Evolutionary conservation across 2,329 filamentous ascomycete genomes (phyloP).

Genomic region (Aspergillus novofumigatus): DNA sequence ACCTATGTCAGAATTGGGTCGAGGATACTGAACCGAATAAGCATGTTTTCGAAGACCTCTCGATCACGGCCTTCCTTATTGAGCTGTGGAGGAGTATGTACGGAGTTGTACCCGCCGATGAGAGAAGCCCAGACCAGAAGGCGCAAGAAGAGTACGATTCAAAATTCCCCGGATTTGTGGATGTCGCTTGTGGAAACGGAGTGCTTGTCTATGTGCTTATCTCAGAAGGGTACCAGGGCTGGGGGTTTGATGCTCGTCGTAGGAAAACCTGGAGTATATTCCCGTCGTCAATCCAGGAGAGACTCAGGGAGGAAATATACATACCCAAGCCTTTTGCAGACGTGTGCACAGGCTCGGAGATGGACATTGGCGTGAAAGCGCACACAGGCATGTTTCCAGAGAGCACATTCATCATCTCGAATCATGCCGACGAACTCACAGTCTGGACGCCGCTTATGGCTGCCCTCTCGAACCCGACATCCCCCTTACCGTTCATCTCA

Average conservation of each 20-base stretch:
- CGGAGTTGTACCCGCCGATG: slow-evolving; percentile 23
- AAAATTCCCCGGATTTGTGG: slow-evolving; percentile 81
- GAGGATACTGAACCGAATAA: slow-evolving; percentile 85
- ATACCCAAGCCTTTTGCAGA: slow-evolving; percentile 52
- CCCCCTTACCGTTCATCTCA: slow-evolving; percentile 75
- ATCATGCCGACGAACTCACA: slow-evolving; percentile 94
- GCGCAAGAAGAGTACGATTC: slow-evolving; percentile 20
- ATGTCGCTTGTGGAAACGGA: slow-evolving; percentile 94
- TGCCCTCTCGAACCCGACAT: slow-evolving; percentile 50
- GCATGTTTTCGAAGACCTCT: slow-evolving; percentile 91
- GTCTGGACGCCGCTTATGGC: slow-evolving; percentile 92
- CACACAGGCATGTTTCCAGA: slow-evolving; percentile 61
- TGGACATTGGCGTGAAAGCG: slow-evolving; percentile 15
- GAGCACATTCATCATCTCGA: slow-evolving; percentile 89
- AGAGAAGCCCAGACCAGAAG: slow-evolving; percentile 6
- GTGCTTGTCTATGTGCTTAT: slow-evolving; percentile 79
- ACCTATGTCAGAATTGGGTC: slow-evolving; percentile 70
- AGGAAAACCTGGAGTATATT: slow-evolving; percentile 84
- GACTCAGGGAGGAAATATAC: slow-evolving; percentile 57
- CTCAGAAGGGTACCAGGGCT: slow-evolving; percentile 75
- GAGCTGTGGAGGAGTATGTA: slow-evolving; percentile 92
- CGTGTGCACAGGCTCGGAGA: slow-evolving; percentile 1
- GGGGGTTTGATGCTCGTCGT: slow-evolving; percentile 85
- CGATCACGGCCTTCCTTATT: slow-evolving; percentile 86
- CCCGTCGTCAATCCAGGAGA: slow-evolving; percentile 43